Conservation (phyloP, 768 basidiomycete genomes). For the Zangia roseola region DNA sequence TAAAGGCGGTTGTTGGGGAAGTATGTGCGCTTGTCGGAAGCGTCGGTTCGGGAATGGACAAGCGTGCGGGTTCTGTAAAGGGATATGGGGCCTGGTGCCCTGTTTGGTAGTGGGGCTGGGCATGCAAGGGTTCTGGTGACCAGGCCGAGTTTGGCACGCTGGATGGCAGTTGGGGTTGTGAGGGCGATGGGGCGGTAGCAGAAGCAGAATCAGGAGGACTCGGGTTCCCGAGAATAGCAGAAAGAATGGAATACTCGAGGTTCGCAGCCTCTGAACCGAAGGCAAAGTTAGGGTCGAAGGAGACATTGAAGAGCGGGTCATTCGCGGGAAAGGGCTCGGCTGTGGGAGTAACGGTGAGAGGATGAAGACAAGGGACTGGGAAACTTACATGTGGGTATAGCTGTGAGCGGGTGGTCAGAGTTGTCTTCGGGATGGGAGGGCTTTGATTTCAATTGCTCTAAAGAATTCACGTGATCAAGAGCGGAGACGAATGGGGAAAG, state of each 20-base stretch:
- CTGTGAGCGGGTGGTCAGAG: slow-evolving; percentile 28
- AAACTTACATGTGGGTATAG: slow-evolving; percentile 33
- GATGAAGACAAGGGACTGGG: not conserved
- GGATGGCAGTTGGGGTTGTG: slow-evolving; percentile 24
- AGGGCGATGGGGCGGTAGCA: slow-evolving; percentile 26
- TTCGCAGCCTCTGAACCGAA: slow-evolving; percentile 92
- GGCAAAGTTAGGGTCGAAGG: slow-evolving; percentile 59
- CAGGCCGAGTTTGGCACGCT: slow-evolving; percentile 34
- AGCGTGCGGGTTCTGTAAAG: slow-evolving; percentile 29
- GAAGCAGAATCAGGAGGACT: slow-evolving; percentile 44
- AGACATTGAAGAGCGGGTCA: slow-evolving; percentile 59
- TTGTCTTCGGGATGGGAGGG: slow-evolving; percentile 26
- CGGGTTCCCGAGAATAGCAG: slow-evolving; percentile 82
- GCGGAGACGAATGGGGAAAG: not conserved
- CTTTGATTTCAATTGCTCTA: slow-evolving; percentile 41
- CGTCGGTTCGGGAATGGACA: slow-evolving; percentile 34
- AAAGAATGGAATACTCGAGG: slow-evolving; percentile 92
- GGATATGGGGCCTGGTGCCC: slow-evolving; percentile 16
- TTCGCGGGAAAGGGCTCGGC: slow-evolving; percentile 51
- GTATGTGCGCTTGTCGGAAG: slow-evolving; percentile 26
- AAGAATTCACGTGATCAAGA: slow-evolving; percentile 30
- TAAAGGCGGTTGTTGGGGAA: slow-evolving; percentile 29
- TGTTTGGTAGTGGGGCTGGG: slow-evolving; percentile 31
- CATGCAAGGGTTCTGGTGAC: slow-evolving; percentile 36
- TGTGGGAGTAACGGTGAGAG: slow-evolving; percentile 22